Evolutionary conservation across 805 yeast species (phyloP).

Genomic region (Metschnikowia hibisci): DNA sequence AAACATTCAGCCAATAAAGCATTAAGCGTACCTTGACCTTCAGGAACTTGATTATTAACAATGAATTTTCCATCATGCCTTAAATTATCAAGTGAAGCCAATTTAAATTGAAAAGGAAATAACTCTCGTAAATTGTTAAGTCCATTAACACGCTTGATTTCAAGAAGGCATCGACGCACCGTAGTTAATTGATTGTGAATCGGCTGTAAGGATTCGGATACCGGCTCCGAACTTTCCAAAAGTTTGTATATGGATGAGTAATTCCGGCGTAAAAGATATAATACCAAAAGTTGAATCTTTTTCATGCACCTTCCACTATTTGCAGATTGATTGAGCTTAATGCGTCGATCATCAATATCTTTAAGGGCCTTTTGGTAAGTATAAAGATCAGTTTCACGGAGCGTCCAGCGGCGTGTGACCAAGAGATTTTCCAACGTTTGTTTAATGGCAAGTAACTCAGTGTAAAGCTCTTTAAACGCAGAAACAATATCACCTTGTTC

Average conservation of each 20-base stretch:
- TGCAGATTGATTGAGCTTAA: slow-evolving; percentile 30
- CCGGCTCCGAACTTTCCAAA: slow-evolving; percentile 91
- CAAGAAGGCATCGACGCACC: slow-evolving; percentile 83
- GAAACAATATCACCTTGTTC: slow-evolving; percentile 33
- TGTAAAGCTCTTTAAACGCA: slow-evolving; percentile 51
- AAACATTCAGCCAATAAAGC: slow-evolving; percentile 91
- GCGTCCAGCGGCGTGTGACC: slow-evolving; percentile 94
- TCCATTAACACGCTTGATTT: slow-evolving; percentile 91
- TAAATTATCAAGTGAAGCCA: slow-evolving; percentile 82
- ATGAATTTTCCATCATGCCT: slow-evolving; percentile 90
- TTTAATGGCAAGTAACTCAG: slow-evolving; percentile 60
- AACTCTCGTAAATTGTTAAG: slow-evolving; percentile 81
- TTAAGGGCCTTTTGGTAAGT: slow-evolving; percentile 71
- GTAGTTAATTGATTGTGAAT: slow-evolving; percentile 91
- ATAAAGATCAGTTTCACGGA: slow-evolving; percentile 92
- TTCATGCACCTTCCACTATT: slow-evolving; percentile 20
- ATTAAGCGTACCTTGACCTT: slow-evolving; percentile 95
- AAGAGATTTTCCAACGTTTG: slow-evolving; percentile 74
- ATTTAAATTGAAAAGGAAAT: slow-evolving; percentile 93
- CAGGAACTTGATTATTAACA: slow-evolving; percentile 86
- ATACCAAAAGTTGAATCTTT: slow-evolving; percentile 43
- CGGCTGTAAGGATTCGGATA: slow-evolving; percentile 88
- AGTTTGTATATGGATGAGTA: slow-evolving; percentile 87
- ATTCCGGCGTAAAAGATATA: slow-evolving; percentile 84
- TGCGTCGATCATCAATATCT: slow-evolving; percentile 68